Base-by-base conservation (phyloP, 2,329 filamentous ascomycete species). In the Diaporthe batatas region DNA sequence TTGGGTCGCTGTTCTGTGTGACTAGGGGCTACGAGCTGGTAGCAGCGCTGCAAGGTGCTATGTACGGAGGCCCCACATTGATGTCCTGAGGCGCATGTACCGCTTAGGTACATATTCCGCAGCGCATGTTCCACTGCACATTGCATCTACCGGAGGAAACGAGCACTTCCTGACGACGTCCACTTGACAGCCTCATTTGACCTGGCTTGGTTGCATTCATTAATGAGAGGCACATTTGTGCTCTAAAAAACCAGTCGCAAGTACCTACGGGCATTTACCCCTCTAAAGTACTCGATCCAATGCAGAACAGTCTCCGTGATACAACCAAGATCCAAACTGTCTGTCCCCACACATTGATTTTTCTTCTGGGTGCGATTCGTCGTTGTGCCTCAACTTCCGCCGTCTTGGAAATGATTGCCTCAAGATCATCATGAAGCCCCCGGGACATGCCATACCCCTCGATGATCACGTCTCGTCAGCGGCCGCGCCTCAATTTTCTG, bases 11-110 rank as follows among this genome's bases (percentile, higher is more conserved):
- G 62, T 53, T 53, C 39, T 53, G 29, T 29, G 29, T 29, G 44
- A 25, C 16, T 14, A 21, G 32, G 44, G 32, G 62, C 62, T 34
- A 12, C 16, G 39, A 12, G 62, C 62, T 67, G 44, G 29, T 65
- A 29, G 62, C 32, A 49, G 16, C 42, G 4, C 5, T 68, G 42
- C 53, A 18, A 69, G 53, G 36, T 57, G 16, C 32, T 34, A 14
- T 29, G 29, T 29, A 5, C n/a, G 23, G n/a, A 12, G 39, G 44
- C 68, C 68, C 68, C 68, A 70, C 68, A 62, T 64, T 32, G 4
- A n/a, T 32, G n/a, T 42, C 8, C 7, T 34, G 23, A 1, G n/a
- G 11, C n/a, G 16, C 34, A 34, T 8, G 6, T 62, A 18, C 4
- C 14, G 47, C 5, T 54, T 70, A 70, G 10, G 11, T 44, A 32